Conservation (phyloP, 495 filamentous ascomycete species). For the Annulohypoxylon moriforme region DNA sequence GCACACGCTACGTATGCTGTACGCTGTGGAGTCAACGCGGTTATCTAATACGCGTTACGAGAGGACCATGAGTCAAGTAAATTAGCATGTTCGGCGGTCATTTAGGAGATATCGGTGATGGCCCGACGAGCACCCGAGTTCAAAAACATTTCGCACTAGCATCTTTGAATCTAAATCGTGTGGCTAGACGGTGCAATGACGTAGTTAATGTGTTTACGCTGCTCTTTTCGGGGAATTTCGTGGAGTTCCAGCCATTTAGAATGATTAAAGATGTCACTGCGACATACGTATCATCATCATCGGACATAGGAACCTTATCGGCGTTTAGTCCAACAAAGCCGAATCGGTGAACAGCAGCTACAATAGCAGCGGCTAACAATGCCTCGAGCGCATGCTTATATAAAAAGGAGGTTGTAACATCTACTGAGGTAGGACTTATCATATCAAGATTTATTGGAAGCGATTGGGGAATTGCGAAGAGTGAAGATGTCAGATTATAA, state of each 20-base stretch:
- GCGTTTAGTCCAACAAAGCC: slow-evolving; percentile 33
- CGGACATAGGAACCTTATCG: slow-evolving; percentile 25
- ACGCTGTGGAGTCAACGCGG: no score
- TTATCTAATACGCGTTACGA: no score
- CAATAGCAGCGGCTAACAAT: no score
- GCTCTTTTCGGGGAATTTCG: background rate
- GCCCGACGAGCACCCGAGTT: background rate
- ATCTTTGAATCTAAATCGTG: background rate
- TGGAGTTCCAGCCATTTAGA: background rate
- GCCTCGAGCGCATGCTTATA: background rate
- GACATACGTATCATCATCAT: slow-evolving; percentile 5
- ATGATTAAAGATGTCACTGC: background rate
- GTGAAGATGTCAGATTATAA: slow-evolving; percentile 32
- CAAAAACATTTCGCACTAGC: background rate
- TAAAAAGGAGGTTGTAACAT: background rate
- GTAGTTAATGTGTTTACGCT: background rate
- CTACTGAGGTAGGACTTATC: background rate
- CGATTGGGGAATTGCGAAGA: background rate
- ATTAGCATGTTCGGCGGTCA: background rate
- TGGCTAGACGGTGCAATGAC: background rate
- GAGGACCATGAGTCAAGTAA: background rate
- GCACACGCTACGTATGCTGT: no score
- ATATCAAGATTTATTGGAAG: background rate
- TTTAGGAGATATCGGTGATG: background rate
- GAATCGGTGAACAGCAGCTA: background rate